Evolutionary conservation across 2,329 filamentous ascomycete genomes (phyloP).

Genomic region (Claviceps quebecensis): DNA sequence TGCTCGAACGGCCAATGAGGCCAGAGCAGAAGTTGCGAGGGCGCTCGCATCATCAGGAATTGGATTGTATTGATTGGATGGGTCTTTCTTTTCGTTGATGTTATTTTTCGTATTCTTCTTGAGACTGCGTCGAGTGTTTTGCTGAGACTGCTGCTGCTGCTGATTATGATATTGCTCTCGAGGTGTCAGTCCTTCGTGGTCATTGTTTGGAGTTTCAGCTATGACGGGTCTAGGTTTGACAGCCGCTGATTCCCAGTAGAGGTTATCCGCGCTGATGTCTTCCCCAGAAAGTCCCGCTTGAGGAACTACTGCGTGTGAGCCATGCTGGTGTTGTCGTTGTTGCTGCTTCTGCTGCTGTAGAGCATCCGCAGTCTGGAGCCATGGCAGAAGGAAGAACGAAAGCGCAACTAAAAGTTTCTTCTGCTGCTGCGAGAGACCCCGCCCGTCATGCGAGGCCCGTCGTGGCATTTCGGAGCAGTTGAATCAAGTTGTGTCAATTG

Average conservation of each 20-base stretch:
- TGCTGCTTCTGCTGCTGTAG: conserved; percentile 48
- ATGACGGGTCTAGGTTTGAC: conserved; percentile 12
- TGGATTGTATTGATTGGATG: conserved; percentile 8
- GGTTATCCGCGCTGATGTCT: background rate
- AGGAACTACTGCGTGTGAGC: conserved; percentile 1
- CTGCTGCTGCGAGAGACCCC: conserved; percentile 29
- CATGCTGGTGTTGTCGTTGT: conserved; percentile 7
- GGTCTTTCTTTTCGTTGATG: conserved; percentile 12
- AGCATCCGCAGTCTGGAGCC: conserved; percentile 42
- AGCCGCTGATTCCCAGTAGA: conserved; percentile 18
- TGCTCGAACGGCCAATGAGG: conserved; percentile 77
- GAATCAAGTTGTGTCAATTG: background rate
- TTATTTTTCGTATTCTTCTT: conserved; percentile 2
- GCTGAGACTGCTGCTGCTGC: conserved; percentile 12
- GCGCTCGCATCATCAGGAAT: conserved; percentile 69
- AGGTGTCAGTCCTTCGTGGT: background rate
- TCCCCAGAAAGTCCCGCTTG: background rate
- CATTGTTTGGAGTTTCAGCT: conserved; percentile 13
- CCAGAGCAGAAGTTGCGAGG: conserved; percentile 96
- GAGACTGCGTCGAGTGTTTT: conserved; percentile 6
- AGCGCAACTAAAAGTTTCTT: conserved; percentile 38
- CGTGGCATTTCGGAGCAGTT: conserved; percentile 37
- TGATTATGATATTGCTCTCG: conserved; percentile 1
- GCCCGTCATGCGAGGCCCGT: conserved; percentile 47
- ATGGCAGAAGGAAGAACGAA: conserved; percentile 43